Evolutionary conservation across 495 filamentous ascomycete species (phyloP), one percentile per base, ranked within the genome.

Genomic region (Pyronema omphalodes): DNA sequence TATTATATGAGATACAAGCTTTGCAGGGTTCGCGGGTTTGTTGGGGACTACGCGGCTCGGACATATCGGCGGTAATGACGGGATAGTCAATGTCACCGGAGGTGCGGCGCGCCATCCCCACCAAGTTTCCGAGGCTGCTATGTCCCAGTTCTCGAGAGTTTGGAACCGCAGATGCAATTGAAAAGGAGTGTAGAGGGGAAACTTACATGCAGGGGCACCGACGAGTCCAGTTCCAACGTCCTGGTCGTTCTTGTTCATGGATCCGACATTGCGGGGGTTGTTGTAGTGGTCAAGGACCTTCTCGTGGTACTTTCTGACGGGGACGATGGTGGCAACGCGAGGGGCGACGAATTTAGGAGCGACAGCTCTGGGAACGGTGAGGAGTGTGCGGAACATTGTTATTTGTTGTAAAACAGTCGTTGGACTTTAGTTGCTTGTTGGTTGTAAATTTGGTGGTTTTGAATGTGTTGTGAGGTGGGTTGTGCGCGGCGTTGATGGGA

Each of bases 141-240:
- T 43, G n/a, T n/a, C 3, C 39, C 39, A 1, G 17, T 17, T 12
- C 39, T 17, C 39, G 1, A 12, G 12, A 17, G 39, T 1, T 1
- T 12, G 17, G 39, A 43, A n/a, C 39, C 17, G 3, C 17, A 3
- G 6, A 43, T 43, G 39, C 17, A 43, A 17, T 12, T 18, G 29
- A 39, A 23, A 37, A 34, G 39, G 39, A 9, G 44, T 36, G 23
- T n/a, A n/a, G 14, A 17, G 12, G 53, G 45, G 18, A 46, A 46
- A 17, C 44, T 46, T 55, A 66, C 63, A 77, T 14, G 83, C 84
- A 46, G 88, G 88, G n/a, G 91, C 91, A 52, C 91, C 91, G 46
- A 98, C 93, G 44, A 99, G 81, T 5, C 93, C 93, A 6, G 93
- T 95, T 56, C 91, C 93, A n/a, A 99, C 88, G 54, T 91, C 84